These are phyloP conservation scores for Rhodotorula graminis DNA, from an alignment of 768 basidiomycete genomes.

Conservation along the genomic window DNA sequence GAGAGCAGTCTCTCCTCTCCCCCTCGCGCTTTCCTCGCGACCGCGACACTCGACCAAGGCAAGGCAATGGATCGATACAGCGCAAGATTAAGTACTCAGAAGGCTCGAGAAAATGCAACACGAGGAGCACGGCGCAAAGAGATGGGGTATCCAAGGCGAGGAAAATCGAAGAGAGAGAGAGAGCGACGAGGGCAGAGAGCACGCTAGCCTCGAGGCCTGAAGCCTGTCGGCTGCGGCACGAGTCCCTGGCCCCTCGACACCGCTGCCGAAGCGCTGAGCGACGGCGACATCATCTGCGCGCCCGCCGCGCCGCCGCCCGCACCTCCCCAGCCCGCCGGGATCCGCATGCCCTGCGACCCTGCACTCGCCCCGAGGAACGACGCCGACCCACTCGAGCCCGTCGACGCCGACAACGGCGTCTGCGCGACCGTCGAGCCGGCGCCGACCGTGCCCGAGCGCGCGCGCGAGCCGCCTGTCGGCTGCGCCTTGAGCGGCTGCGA, in stretches of 20 bases:
- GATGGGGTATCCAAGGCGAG: too few species aligned
- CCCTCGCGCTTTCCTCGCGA: neutral
- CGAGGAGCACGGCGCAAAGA: too few species aligned
- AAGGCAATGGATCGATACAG: neutral
- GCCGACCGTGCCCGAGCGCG: neutral
- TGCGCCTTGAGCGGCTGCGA: slow-evolving; percentile 3
- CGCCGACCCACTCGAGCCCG: neutral
- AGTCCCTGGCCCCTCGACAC: neutral
- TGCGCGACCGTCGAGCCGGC: neutral
- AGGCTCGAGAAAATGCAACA: neutral
- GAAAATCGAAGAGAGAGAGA: neutral
- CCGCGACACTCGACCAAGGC: neutral
- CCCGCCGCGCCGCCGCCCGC: neutral
- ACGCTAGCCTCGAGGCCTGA: neutral
- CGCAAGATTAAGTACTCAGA: neutral
- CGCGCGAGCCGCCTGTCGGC: neutral
- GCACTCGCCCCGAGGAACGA: neutral
- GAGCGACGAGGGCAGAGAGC: too few species aligned
- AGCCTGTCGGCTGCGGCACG: neutral
- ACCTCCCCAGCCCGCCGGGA: neutral
- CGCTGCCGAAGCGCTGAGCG: neutral
- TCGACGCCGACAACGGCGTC: neutral
- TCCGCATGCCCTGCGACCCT: neutral
- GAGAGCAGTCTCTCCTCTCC: too few species aligned
- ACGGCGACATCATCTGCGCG: neutral